Evolutionary conservation across 306 rosid genomes (phyloP).

Genomic region (Cajanus cajan): DNA sequence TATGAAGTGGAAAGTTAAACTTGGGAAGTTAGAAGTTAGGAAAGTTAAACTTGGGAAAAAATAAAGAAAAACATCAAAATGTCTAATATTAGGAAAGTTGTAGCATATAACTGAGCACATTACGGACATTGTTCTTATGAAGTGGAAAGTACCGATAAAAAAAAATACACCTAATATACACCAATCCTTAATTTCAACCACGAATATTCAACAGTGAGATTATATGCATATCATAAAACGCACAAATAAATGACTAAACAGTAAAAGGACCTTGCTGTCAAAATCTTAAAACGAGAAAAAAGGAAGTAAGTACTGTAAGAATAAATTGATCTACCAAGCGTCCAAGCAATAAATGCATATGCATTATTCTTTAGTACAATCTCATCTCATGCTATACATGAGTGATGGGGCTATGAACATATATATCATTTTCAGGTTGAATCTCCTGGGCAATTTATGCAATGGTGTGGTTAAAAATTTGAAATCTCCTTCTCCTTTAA

Average conservation of each 20-base stretch:
- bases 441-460: neutral
- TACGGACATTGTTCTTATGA: neutral
- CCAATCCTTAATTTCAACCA: neutral
- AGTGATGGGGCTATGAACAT: neutral
- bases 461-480: neutral
- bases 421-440: neutral
- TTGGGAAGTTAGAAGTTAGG: neutral
- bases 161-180: neutral
- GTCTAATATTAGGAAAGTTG: neutral
- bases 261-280: neutral
- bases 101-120: neutral
- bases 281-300: neutral
- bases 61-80: neutral
- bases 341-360: neutral
- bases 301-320: neutral
- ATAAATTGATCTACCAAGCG: neutral
- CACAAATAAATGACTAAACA: neutral
- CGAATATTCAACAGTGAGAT: neutral
- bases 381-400: neutral
- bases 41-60: neutral
- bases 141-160: neutral
- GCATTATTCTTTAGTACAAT: neutral
- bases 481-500: no score
- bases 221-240: neutral
- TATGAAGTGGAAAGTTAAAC: neutral